Evolutionary conservation across 164 flowering plant genomes (phyloP), one percentile per base, ranked within the genome.

Genomic region (Nymphaea thermarum): DNA sequence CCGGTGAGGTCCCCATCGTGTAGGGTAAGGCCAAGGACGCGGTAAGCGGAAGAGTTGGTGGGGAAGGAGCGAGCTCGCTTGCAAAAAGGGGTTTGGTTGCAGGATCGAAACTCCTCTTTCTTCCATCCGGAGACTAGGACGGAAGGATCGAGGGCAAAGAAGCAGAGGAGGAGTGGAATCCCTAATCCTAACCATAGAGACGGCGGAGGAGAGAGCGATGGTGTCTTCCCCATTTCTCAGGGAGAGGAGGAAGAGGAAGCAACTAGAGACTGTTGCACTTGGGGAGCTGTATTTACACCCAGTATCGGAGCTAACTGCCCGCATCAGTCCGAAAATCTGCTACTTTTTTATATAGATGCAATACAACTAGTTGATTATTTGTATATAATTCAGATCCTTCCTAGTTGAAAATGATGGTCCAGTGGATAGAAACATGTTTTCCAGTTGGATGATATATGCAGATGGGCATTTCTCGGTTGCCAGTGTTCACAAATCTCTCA

Each of bases 61-160:
- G 76, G 70, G 55, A 92, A 84, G 53, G 89, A 77, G 36, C 99
- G 88, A 60, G 96, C 91, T n/a, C 93, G 81, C 62, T 89, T 90
- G 88, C 99, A 95, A 80, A 95, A 95, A 12, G 99, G 99, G 69
- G 99, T 89, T 66, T 95, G 96, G 70, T 92, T 73, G 77, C 99
- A 95, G 90, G 72, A 87, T n/a, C 98, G 77, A 76, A 95, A 95
- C 76, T 95, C 99, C 4, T 95, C 99, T 55, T 81, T 87, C 60
- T 95, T 95, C 98, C 98, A 95, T 5, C 96, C 83, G 7, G 72
- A 71, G 66, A 79, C 89, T 12, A 72, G 61, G 70, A 66, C 43
- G 62, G 57, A 51, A 51, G 64, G 63, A 53, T 43, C 45, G 43
- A 62, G 63, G 43, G 42, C 43, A 8, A 67, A 42, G 63, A 71